Evolutionary conservation across 108 stramenopile species (phyloP).

Genomic region (Skeletonema menzelii): DNA sequence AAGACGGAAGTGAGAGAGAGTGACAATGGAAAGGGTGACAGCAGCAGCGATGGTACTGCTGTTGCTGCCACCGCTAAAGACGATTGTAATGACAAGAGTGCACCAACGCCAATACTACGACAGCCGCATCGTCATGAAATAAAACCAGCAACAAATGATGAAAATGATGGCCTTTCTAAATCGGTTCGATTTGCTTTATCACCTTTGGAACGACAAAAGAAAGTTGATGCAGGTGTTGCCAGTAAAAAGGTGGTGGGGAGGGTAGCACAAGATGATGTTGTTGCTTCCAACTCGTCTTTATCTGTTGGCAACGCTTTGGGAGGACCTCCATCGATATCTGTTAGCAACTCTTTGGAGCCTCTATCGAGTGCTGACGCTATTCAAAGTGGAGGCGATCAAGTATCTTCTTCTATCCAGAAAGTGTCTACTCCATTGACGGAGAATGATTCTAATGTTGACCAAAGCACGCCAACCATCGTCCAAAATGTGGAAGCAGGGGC

Average conservation of each 20-base stretch:
- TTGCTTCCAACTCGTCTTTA: neutral
- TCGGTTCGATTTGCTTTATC: constrained; percentile 10
- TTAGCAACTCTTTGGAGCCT: too few species aligned
- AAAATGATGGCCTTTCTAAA: neutral
- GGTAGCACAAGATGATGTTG: neutral
- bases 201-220: neutral
- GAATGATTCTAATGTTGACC: neutral
- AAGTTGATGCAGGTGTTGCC: neutral
- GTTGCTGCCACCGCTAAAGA: neutral
- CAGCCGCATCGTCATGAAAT: neutral
- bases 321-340: neutral
- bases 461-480: neutral
- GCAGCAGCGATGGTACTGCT: neutral
- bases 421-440: neutral
- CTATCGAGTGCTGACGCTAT: too few species aligned
- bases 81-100: neutral
- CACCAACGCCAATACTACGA: neutral
- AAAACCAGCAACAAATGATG: neutral
- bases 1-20: neutral
- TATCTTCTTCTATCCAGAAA: neutral
- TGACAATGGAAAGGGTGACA: neutral
- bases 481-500: neutral
- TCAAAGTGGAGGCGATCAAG: neutral
- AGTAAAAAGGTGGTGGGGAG: neutral
- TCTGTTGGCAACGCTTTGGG: neutral